Conservation (phyloP, 768 basidiomycete genomes). For the Clavulina sp. region DNA sequence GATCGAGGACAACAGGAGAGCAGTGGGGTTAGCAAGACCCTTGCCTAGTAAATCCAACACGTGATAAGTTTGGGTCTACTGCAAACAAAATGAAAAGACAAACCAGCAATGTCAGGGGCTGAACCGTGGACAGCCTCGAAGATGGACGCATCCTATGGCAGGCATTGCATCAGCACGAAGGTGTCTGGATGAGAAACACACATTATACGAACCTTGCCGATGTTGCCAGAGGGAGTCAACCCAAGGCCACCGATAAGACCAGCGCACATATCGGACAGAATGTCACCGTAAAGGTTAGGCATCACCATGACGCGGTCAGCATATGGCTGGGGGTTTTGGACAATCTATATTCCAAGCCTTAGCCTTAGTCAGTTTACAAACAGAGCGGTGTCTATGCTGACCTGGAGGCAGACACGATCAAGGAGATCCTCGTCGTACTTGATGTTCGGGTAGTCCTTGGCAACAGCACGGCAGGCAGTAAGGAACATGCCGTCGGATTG, state of each 20-base stretch:
- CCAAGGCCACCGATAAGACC: slow-evolving; percentile 96
- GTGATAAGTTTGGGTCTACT: slow-evolving; percentile 2
- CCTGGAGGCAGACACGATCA: slow-evolving; percentile 89
- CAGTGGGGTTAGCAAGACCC: slow-evolving; percentile 98
- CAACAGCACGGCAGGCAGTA: slow-evolving; percentile 88
- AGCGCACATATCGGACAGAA: slow-evolving; percentile 95
- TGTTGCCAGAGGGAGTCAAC: slow-evolving; percentile 93
- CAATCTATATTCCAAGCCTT: slow-evolving; percentile 33
- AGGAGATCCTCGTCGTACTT: slow-evolving; percentile 93
- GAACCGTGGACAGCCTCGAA: slow-evolving; percentile 99
- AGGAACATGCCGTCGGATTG: slow-evolving; percentile 99
- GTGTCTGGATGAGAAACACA: slow-evolving; percentile 3
- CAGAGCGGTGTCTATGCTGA: slow-evolving; percentile 17
- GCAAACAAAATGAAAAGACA: slow-evolving; percentile 15
- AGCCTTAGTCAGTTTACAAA: background rate
- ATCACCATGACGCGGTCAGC: slow-evolving; percentile 98
- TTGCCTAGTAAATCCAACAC: slow-evolving; percentile 47
- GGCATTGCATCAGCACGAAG: slow-evolving; percentile 3
- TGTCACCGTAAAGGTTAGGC: slow-evolving; percentile 95
- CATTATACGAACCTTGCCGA: slow-evolving; percentile 79
- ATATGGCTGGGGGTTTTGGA: slow-evolving; percentile 84
- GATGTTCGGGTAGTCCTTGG: slow-evolving; percentile 88
- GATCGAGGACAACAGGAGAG: slow-evolving; percentile 78
- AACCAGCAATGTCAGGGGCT: slow-evolving; percentile 95
- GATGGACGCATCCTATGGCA: slow-evolving; percentile 78